Base-by-base conservation (phyloP, 208 protist species). In the Trypanosoma platydactyli region DNA sequence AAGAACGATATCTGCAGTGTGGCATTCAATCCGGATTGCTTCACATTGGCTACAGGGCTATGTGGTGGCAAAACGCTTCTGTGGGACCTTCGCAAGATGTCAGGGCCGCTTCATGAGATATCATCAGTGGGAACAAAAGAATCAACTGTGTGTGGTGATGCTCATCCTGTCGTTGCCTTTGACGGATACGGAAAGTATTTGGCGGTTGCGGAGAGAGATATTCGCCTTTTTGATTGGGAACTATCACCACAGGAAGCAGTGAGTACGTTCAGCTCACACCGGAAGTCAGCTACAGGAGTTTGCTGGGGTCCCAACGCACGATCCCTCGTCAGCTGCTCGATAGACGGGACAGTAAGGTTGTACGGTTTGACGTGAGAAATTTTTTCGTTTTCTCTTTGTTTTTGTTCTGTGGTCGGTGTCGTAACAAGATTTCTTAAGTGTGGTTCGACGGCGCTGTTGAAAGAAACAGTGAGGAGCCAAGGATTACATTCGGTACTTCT, bases 11-110 rank as follows among this genome's bases (percentile, higher is more conserved):
- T 97, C 22, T 64, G 53, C 33, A 72, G 56, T 38, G 27, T 98
- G 6, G 63, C 77, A 46, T 99, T 99, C 76, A 95, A 83, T 46
- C 84, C 95, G 25, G 98, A 99, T 83, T 98, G 97, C 62, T 80
- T 94, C 58, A 93, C 97, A 44, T 63, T 99, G 38, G 94, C 96
- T 5, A 85, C 84, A 15, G 89, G 81, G 20, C 66, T 81, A 15
- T 59, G 68, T 20, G 78, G 94, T 63, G 84, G 91, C 1, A 84
- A 62, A 16, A 87, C 89, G 27, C 81, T 89, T 57, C 40, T 99
- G 44, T 99, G 97, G 97, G 98, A 99, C 81, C 80, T 99, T 42
- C 84, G 98, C 42, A 97, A 98, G 64, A 55, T 98, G n/a, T 73
- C 84, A 5, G 59, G 57, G 30, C 86, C 89, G 0, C 24, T 92